Evolutionary conservation across 2,329 filamentous ascomycete genomes (phyloP).

Genomic region (Periconia digitata): DNA sequence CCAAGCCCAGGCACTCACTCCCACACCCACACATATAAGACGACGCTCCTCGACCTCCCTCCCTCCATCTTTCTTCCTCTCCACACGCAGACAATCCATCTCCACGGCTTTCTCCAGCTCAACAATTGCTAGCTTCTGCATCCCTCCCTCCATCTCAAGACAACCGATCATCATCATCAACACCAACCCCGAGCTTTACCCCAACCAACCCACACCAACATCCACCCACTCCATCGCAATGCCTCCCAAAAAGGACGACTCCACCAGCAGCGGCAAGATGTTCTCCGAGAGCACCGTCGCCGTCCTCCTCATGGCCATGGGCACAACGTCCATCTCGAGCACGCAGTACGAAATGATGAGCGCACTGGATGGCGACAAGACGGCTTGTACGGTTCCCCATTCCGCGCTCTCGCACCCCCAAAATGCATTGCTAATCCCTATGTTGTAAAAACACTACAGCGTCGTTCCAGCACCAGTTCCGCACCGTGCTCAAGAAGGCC

Average conservation of each 20-base stretch:
- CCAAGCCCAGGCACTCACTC: conserved; percentile 9
- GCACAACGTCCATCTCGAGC: conserved; percentile 17
- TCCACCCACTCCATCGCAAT: conserved; percentile 14
- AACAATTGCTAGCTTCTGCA: neutral
- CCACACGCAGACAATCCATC: neutral
- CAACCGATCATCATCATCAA: neutral
- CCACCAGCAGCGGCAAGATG: conserved; percentile 12
- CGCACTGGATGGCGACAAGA: conserved; percentile 26
- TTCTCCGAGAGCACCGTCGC: conserved; percentile 24
- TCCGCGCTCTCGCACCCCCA: too few relatives aligned
- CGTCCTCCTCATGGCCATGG: conserved; percentile 25
- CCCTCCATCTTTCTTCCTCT: conserved; percentile 7
- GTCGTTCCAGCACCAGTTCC: conserved; percentile 31
- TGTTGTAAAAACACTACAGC: too few relatives aligned
- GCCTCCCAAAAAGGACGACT: conserved; percentile 12
- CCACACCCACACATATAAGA: conserved; percentile 3
- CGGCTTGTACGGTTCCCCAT: too few relatives aligned
- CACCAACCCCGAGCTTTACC: neutral
- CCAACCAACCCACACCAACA: neutral
- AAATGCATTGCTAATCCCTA: too few relatives aligned
- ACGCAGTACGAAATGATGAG: conserved; percentile 31
- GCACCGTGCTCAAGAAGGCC: conserved; percentile 22
- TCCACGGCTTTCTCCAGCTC: neutral
- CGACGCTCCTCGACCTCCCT: neutral
- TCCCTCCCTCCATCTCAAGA: neutral